Conservation (phyloP, 257 asterid species). For the Coffea eugenioides region DNA sequence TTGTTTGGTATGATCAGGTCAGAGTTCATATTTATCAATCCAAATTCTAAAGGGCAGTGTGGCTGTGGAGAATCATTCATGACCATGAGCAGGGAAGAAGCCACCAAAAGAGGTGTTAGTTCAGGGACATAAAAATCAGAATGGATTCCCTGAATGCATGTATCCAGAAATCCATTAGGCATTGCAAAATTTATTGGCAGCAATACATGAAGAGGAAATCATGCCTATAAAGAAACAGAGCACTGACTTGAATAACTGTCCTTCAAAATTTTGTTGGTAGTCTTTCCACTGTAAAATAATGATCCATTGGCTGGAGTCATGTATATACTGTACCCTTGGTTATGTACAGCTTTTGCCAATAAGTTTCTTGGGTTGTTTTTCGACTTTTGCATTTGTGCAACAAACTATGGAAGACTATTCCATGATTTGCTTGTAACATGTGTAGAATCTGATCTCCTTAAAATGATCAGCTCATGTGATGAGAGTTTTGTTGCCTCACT, state of each 20-base stretch:
- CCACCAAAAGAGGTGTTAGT: slow-evolving; percentile 55
- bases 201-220: not conserved
- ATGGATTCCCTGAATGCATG: not conserved
- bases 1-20: slow-evolving; percentile 31
- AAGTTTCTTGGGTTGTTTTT: not conserved
- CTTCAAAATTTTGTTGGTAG: not conserved
- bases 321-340: slow-evolving; percentile 5
- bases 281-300: not conserved
- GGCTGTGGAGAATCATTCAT: slow-evolving; percentile 97
- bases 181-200: not conserved
- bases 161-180: not conserved
- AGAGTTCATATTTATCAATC: slow-evolving; percentile 42
- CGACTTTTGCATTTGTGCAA: not conserved
- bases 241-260: not conserved
- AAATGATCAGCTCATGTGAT: not conserved
- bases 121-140: slow-evolving; percentile 32
- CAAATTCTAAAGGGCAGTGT: slow-evolving; percentile 86
- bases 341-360: not conserved
- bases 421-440: not conserved
- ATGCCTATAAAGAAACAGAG: not conserved
- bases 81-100: slow-evolving; percentile 74
- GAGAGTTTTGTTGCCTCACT: not conserved
- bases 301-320: not conserved
- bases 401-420: not conserved
- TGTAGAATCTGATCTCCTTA: not conserved